Evolutionary conservation across 2,329 filamentous ascomycete genomes (phyloP), one percentile per base, ranked within the genome.

Genomic region (Westerdykella sp.): DNA sequence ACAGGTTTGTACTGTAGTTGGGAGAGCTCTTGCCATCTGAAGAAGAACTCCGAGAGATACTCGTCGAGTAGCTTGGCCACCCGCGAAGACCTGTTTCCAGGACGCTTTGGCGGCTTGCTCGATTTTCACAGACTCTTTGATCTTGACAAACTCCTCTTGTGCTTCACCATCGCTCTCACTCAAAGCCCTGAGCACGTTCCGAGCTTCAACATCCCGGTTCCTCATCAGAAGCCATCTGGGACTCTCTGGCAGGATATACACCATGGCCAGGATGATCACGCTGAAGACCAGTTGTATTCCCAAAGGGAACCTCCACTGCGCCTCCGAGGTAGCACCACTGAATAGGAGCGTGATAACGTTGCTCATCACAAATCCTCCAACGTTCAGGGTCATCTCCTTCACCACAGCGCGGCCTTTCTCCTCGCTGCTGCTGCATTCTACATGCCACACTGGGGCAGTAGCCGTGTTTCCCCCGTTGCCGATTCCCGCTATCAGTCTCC

Each of bases 391-490:
- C 56, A 68, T 72, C 55, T 69, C 75, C 37, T 78, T 76, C 60
- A 76, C 78, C 50, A 79, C 44, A 78, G 61, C 39, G 77, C 70
- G 51, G 76, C 77, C 50, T 76, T 71, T 60, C 77, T 78, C 53
- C 70, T 73, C 0, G 74, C 71, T 40, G 63, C 66, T 5, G 69
- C 32, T 37, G 71, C 53, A 53, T 41, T 59, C 55, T 6, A 69
- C 55, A 65, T 39, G 73, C 72, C 14, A 74, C 46, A 14, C 60
- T 50, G 46, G 75, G 63, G 40, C 72, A 60, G 41, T 72, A 49
- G 44, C 69, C 60, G 47, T 55, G 23, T 62, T 59, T 34, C 63
- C 49, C 5, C 54, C 54, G 40, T 62, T 65, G 6, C 59, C 60
- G 6, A 65, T 53, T 11, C 69, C 64, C 54, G 69, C 52, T 48